Conservation (phyloP, 495 filamentous ascomycete genomes). For the Aspergillus affinis region DNA sequence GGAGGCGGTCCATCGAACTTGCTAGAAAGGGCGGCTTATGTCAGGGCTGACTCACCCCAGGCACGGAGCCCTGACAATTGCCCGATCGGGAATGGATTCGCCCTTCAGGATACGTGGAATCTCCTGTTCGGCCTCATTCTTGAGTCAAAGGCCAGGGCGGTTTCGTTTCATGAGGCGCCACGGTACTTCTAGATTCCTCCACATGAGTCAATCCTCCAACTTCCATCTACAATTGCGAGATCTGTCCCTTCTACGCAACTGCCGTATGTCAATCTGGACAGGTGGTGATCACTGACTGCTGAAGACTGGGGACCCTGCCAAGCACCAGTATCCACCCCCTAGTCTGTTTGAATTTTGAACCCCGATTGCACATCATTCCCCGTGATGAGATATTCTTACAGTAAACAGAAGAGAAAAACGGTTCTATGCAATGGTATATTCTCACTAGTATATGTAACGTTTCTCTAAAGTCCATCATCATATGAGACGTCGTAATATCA, state of each 20-base stretch:
- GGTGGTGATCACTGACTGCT: not conserved
- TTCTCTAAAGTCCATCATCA: not conserved
- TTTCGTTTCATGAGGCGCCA: not conserved
- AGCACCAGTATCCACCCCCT: not conserved
- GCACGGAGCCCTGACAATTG: not conserved
- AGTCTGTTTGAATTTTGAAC: not conserved
- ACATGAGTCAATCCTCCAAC: not conserved
- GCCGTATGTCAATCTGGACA: not conserved
- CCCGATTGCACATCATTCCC: too few species aligned
- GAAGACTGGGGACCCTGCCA: not conserved
- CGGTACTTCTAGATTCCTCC: not conserved
- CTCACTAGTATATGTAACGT: not conserved
- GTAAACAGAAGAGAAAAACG: too few species aligned
- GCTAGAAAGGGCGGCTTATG: conserved; percentile 8
- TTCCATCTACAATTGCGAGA: too few species aligned
- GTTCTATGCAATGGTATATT: not conserved
- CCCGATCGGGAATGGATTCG: not conserved
- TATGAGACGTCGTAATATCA: not conserved
- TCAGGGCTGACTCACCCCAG: not conserved
- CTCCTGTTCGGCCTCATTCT: not conserved
- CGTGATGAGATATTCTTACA: too few species aligned
- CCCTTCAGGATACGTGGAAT: not conserved
- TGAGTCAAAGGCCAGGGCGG: too few species aligned
- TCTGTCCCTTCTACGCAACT: too few species aligned
- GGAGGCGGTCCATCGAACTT: conserved; percentile 13